Base-by-base conservation (phyloP, 192 early-diverging fungal species). In the Bifiguratus adelaidae region DNA sequence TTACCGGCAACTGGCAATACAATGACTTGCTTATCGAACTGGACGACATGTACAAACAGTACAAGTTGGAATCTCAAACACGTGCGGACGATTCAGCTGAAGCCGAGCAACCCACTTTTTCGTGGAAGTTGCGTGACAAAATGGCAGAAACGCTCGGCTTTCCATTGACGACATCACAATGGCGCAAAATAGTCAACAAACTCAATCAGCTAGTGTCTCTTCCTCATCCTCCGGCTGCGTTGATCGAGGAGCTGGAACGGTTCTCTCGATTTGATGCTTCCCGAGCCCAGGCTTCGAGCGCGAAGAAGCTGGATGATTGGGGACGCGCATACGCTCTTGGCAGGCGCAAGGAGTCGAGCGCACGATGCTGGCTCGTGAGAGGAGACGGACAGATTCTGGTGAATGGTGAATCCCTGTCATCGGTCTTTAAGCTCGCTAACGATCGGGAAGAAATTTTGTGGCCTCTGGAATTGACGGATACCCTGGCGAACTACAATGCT, bases 1-100 rank as follows among this genome's bases (percentile, higher is more conserved):
- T 96, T 53, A 92, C 89, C 24, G 81, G 82, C 0, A 90, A 89
- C 65, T 80, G 80, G 33, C 63, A 67, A 30, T 92, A 85, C 70
- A 81, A 80, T 56, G 75, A 83, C 25, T 58, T 82, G n/a, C 44
- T 93, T 7, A 76, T 83, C 24, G 70, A 72, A 2, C 45, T 91
- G 16, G 82, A 86, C 55, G 53, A 56, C 3, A 59, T 83, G 24
- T 62, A 73, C 41, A 18, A 34, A 41, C 20, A 38, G 23, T 28
- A 30, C 9, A 41, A 54, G 27, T n/a, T 16, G 37, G 0, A 15
- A 34, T 34, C 37, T 21, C 5, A 15, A 40, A 40, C 37, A 40
- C 37, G 7, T 15, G 18, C 37, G 37, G 1, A 15, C 1, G 0
- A 15, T n/a, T n/a, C n/a, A n/a, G n/a, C n/a, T n/a, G 28, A 50